Conservation (phyloP, 768 basidiomycete genomes). For the Tephrocybe sp. region DNA sequence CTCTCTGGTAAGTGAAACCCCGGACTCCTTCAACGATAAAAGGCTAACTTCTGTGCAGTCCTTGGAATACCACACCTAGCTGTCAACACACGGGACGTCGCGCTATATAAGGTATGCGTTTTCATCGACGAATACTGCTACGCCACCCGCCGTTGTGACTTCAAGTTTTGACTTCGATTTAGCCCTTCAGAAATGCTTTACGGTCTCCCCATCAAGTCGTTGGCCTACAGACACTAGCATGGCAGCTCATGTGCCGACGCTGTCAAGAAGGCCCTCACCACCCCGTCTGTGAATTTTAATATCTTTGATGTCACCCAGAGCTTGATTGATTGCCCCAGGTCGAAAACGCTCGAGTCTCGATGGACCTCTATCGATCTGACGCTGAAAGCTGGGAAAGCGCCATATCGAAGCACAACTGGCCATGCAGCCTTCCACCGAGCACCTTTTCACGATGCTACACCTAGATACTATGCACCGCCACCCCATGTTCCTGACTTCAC, state of each 20-base stretch:
- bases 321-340: constrained; percentile 40
- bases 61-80: constrained; percentile 81
- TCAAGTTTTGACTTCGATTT: not conserved
- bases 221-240: constrained; percentile 77
- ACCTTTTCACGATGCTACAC: constrained; percentile 81
- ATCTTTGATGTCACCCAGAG: constrained; percentile 7
- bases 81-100: constrained; percentile 77
- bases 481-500: not conserved
- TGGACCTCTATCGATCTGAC: constrained; percentile 58
- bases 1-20: constrained; percentile 56
- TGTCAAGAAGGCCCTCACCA: constrained; percentile 73
- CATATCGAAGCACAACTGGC: constrained; percentile 66
- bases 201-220: constrained; percentile 64
- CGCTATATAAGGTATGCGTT: constrained; percentile 56
- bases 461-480: constrained; percentile 28
- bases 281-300: constrained; percentile 51
- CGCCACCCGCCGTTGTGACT: constrained; percentile 13
- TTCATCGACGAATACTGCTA: constrained; percentile 9
- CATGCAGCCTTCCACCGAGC: constrained; percentile 72
- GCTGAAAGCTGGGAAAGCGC: constrained; percentile 66
- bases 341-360: constrained; percentile 70
- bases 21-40: no score
- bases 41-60: no score
- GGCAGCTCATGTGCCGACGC: constrained; percentile 79
- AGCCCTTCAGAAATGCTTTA: constrained; percentile 76